These are phyloP conservation scores for Syzygium grande DNA, from an alignment of 345 rosid species.

Conservation along the genomic window DNA sequence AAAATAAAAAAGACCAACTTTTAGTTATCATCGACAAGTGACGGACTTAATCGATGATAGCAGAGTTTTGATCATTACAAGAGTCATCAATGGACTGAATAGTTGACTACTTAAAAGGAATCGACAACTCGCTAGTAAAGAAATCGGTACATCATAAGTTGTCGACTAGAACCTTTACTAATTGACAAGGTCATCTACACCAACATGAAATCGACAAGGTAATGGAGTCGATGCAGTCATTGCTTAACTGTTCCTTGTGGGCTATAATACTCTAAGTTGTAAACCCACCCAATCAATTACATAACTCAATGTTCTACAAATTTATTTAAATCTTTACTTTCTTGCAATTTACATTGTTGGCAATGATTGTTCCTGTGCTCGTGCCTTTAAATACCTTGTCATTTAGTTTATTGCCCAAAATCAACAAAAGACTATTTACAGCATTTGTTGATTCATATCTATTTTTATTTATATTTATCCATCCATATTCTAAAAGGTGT, in stretches of 20 bases:
- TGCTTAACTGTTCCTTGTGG: neutral
- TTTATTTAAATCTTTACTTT: neutral
- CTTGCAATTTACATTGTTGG: neutral
- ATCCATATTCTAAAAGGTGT: neutral
- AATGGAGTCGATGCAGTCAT: neutral
- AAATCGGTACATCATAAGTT: too few relatives aligned
- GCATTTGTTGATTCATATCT: neutral
- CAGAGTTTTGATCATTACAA: neutral
- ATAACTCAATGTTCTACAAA: neutral
- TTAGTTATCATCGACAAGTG: neutral
- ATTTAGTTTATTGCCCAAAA: neutral
- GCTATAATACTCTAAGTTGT: neutral
- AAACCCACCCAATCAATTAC: neutral
- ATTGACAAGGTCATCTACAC: neutral
- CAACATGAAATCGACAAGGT: neutral
- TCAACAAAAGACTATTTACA: neutral
- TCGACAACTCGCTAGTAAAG: neutral
- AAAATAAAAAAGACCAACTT: neutral
- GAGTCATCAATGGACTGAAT: neutral
- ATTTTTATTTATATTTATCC: neutral
- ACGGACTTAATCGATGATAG: neutral
- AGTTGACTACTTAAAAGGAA: neutral
- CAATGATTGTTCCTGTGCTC: neutral
- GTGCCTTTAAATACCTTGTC: neutral
- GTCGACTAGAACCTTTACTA: neutral